Base-by-base conservation (phyloP, 2,329 filamentous ascomycete species). In the Sporothrix globosa region DNA sequence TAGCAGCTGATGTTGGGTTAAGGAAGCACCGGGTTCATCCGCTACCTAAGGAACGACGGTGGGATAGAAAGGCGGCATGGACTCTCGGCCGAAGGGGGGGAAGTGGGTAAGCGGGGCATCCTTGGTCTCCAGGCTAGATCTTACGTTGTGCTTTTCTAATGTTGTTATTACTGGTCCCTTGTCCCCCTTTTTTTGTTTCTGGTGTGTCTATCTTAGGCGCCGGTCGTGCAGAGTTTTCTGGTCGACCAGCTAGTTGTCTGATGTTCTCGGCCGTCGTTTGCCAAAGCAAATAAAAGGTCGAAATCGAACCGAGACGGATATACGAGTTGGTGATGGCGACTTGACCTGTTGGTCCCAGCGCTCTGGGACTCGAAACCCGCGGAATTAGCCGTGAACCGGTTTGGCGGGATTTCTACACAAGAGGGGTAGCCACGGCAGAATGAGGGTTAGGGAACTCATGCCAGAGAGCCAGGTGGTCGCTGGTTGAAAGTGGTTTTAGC, bases 21-120 rank as follows among this genome's bases (percentile, higher is more conserved):
- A 46, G 41, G 60, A 65, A 65, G 41, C 60, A 44, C 41, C 44
- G 60, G 60, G 41, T 50, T 30, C 60, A 48, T n/a, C 60, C 60
- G 60, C 60, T 30, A 24, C 41, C 21, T 65, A 65, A 24, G 60
- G 14, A 30, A 65, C 41, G 60, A 65, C 17, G n/a, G 56, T 17
- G 56, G 56, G 41, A 63, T 48, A 27, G 13, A 48, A 63, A 63
- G 41, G 60, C 17, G 41, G 41, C 41, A 46, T 30, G 30, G 17
- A 27, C 13, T 46, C 21, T 63, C 60, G 60, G 60, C 60, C 41
- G 60, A 63, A 41, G 60, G 21, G 13, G 41, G 41, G 41, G 44
- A 13, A 4, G 14, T 3, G 44, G 44, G 44, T 34, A 44, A 19
- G 34, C 56, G 60, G 41, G 41, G 39, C 41, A 48, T 30, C 21